Evolutionary conservation across 1,284 basidiomycete species (phyloP).

Genomic region (Testicularia cyperi): DNA sequence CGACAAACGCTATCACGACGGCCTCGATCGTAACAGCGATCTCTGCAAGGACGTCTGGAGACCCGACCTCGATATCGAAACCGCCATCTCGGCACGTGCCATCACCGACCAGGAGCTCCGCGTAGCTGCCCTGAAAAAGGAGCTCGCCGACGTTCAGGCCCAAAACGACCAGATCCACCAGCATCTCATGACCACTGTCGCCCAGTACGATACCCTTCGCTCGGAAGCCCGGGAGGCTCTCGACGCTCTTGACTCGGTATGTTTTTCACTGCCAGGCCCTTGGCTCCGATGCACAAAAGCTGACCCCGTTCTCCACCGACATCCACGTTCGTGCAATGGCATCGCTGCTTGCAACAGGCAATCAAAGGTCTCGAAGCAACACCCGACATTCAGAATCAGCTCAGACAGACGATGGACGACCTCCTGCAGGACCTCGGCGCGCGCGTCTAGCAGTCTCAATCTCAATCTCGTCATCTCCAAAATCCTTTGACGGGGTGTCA

Average conservation of each 20-base stretch:
- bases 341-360: slow-evolving; percentile 8
- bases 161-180: slow-evolving; percentile 11
- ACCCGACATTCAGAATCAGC: slow-evolving; percentile 33
- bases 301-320: too few relatives aligned
- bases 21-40: slow-evolving; percentile 7
- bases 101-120: slow-evolving; percentile 40
- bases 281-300: neutral
- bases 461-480: neutral
- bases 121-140: slow-evolving; percentile 12
- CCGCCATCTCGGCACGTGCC: slow-evolving; percentile 42
- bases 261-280: neutral
- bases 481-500: too few relatives aligned
- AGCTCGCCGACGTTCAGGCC: slow-evolving; percentile 23
- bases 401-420: slow-evolving; percentile 37
- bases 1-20: slow-evolving; percentile 29
- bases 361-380: slow-evolving; percentile 33
- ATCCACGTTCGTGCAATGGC: too few relatives aligned
- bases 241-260: slow-evolving; percentile 29
- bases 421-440: slow-evolving; percentile 37
- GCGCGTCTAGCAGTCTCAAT: slow-evolving; percentile 9
- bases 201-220: slow-evolving; percentile 7
- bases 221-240: slow-evolving; percentile 16
- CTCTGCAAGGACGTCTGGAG: slow-evolving; percentile 51
- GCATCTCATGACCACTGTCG: slow-evolving; percentile 1
- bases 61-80: slow-evolving; percentile 42